Base-by-base conservation (phyloP, 83 land plant species). In the Picea abies region DNA sequence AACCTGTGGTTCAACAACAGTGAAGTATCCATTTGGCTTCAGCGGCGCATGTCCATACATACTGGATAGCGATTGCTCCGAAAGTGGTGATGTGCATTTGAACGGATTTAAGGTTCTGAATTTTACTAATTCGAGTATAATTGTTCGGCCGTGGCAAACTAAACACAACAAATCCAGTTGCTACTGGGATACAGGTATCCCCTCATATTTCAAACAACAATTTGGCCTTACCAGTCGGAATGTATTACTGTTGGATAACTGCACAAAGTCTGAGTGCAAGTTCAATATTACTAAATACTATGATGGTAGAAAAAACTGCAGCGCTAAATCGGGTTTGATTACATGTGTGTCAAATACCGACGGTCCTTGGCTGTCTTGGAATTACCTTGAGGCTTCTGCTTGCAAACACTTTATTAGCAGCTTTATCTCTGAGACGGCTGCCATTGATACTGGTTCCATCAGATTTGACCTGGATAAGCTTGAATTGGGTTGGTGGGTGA, bases 1-100 rank as follows among this genome's bases (percentile, higher is more conserved):
- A 1, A 61, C 83, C 60, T 89, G 88, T 80, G 84, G 82, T 17
- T 4, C 41, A 25, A 60, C 7, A n/a, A 10, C n/a, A 12, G 87
- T 83, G 49, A 86, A 35, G 2, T 88, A 87, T 52, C 94, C 94
- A n/a, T 92, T 92, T 52, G 94, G 94, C 9, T 92, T 92, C 82
- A 83, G 87, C 20, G 32, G 15, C n/a, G 81, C 60, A 1, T 86
- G 87, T 64, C 64, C 64, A 6, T 89, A 89, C 80, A 79, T 17
- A 9, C 37, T 92, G 63, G 76, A 81, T 62, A 84, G 86, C 56
- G 60, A 15, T 47, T 37, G 68, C 14, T 26, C 52, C 5, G 5
- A 47, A 9, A n/a, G n/a, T 44, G 77, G 75, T 20, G 61, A 80
- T 14, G 63, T 86, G 20, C 10, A 22, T 8, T 66, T 89, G 49